A percentile compares a stretch with the other conserved stretches of the same genome.
phyloP scores from a whole-genome alignment of 1,284 basidiomycete species.

The Rhodotorula sp. region DNA sequence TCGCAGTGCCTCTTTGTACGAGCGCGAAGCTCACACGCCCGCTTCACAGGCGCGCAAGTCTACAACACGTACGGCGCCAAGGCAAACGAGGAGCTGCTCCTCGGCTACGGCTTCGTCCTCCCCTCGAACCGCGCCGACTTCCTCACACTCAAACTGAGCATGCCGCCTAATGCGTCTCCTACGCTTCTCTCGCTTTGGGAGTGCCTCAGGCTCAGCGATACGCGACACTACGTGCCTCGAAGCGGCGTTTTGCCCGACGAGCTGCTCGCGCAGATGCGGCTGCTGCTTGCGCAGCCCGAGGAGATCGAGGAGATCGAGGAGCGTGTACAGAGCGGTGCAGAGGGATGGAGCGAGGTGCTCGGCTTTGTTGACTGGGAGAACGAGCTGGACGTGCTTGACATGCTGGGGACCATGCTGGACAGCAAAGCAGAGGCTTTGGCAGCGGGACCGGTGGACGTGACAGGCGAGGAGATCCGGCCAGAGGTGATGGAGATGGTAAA shows the following conservation, averaged over 20 bases:
- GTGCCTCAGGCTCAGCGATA: constrained; percentile 9
- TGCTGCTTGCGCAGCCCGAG: constrained; percentile 42
- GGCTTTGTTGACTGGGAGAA: constrained; percentile 41
- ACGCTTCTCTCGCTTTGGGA: constrained; percentile 9
- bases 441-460: background rate
- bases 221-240: constrained; percentile 28
- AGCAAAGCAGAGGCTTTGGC: constrained; percentile 23
- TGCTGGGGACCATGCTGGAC: constrained; percentile 51
- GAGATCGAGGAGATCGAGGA: constrained; percentile 65
- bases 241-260: constrained; percentile 31
- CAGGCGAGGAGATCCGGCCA: constrained; percentile 2
- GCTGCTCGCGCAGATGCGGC: constrained; percentile 41
- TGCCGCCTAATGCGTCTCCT: constrained; percentile 48
- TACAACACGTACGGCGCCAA: constrained; percentile 86
- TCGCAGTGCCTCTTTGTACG: constrained; percentile 13
- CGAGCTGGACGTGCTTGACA: constrained; percentile 42
- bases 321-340: constrained; percentile 57
- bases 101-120: constrained; percentile 83
- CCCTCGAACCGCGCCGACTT: constrained; percentile 74
- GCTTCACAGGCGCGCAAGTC: constrained; percentile 59
- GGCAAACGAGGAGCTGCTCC: constrained; percentile 78
- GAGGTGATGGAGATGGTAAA: constrained; percentile 33
- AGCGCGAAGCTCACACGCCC: background rate
- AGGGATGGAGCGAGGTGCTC: constrained; percentile 61
- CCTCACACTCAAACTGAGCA: constrained; percentile 66